These are phyloP conservation scores for Phytophthora pinifolia DNA, from an alignment of 352 stramenopile genomes.

Conservation along the genomic window DNA sequence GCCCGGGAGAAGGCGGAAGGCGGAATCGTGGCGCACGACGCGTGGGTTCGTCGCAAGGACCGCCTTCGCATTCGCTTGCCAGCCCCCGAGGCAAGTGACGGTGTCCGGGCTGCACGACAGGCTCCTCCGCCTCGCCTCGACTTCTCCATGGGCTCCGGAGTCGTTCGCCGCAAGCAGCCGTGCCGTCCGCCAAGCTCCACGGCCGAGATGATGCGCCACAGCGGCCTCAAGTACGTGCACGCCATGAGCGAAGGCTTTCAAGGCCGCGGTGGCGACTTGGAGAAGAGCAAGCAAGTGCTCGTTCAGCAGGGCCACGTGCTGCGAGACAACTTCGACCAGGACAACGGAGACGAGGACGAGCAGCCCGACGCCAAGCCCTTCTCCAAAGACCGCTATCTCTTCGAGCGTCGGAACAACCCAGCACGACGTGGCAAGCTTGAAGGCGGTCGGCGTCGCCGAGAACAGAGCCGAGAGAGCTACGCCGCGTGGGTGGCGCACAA, in stretches of 20 bases:
- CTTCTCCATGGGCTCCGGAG: conserved; percentile 59
- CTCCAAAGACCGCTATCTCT: conserved; percentile 71
- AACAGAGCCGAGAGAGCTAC: conserved; percentile 77
- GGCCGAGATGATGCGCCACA: conserved; percentile 73
- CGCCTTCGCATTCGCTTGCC: conserved; percentile 74
- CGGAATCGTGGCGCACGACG: conserved; percentile 70
- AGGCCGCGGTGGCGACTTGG: conserved; percentile 76
- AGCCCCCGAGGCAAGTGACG: conserved; percentile 10
- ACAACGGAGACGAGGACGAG: conserved; percentile 41
- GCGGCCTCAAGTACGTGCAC: conserved; percentile 82
- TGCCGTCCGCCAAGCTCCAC: conserved; percentile 67
- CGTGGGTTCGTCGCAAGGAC: conserved; percentile 81
- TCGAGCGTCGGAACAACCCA: conserved; percentile 69
- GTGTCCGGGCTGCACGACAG: conserved; percentile 5
- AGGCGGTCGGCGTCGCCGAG: conserved; percentile 37
- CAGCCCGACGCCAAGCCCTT: conserved; percentile 41
- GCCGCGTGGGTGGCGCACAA: conserved; percentile 79
- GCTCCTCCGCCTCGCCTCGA: conserved; percentile 56
- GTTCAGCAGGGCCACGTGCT: conserved; percentile 78
- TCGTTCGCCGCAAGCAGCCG: conserved; percentile 55
- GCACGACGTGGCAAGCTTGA: conserved; percentile 54
- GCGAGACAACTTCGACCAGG: conserved; percentile 70
- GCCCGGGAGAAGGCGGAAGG: conserved; percentile 70
- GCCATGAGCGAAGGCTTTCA: conserved; percentile 88
- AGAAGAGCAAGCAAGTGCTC: conserved; percentile 75